Evolutionary conservation across 192 early-diverging fungal species (phyloP), one percentile per base, ranked within the genome.

Genomic region (Haplosporangium gracile): DNA sequence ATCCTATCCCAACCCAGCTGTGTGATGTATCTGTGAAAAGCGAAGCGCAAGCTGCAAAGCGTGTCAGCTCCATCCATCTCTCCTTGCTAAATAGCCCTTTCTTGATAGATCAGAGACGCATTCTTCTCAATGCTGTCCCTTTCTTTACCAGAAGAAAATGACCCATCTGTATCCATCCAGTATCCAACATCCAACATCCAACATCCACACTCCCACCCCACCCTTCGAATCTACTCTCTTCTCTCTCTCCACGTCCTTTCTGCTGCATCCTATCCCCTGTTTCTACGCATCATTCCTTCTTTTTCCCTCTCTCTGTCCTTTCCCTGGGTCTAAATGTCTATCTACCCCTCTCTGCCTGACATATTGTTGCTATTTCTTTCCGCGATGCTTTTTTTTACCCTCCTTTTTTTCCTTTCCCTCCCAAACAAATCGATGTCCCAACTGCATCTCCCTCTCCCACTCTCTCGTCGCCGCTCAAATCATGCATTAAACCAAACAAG

Each of bases 401-500:
- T 65, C 26, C 29, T 32, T 29, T 65, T 29, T 29, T 15, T 57
- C 18, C 18, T n/a, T 11, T 65, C 60, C 11, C 60, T 65, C 60
- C 60, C 2, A 51, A 51, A 20, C 49, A 22, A 20, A 13, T 32
- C 13, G n/a, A 26, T 65, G 60, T 26, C 26, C 60, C 60, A 65
- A 65, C 26, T 29, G 29, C 29, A 65, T 29, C 9, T 65, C 60
- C 9, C 24, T n/a, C 15, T 26, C 60, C 9, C 24, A 4, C 15
- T 26, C 43, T 45, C 43, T 45, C 43, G 55, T 57, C 2, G 55
- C 11, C 29, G 11, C 29, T 29, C 29, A 15, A 1, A 65, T 65
- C 60, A 51, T 65, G 60, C 60, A 65, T 65, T 32, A 65, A 11
- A 13, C 60, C 60, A 65, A 65, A 65, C 60, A 65, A 65, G 60